Evolutionary conservation across 1,284 basidiomycete species (phyloP).

Genomic region (Sanghuangporus baumii): DNA sequence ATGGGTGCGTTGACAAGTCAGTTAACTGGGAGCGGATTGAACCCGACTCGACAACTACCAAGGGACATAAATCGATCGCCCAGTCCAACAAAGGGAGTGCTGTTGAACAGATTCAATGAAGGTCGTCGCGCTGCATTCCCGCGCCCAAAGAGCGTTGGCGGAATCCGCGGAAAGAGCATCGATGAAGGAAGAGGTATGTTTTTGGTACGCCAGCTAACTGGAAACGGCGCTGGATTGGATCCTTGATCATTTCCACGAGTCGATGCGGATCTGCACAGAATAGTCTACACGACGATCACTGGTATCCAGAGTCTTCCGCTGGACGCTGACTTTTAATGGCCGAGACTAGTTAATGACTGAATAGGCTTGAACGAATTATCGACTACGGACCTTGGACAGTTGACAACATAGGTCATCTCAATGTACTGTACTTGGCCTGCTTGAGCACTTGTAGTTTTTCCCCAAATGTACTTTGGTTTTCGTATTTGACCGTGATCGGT

Average conservation of each 20-base stretch:
- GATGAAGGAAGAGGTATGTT: constrained; percentile 64
- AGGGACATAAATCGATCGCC: constrained; percentile 19
- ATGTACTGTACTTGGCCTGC: background rate
- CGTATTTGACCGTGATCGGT: background rate
- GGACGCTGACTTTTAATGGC: background rate
- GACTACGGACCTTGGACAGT: background rate
- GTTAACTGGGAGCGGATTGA: constrained; percentile 59
- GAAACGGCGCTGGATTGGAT: constrained; percentile 29
- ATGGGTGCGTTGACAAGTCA: constrained; percentile 46
- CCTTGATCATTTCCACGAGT: background rate
- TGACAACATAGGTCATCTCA: background rate
- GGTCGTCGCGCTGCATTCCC: constrained; percentile 24
- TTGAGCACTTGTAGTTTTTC: background rate
- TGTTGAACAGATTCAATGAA: constrained; percentile 20
- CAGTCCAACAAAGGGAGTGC: constrained; percentile 52
- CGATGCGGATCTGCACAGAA: background rate
- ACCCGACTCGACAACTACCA: constrained; percentile 48
- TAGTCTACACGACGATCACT: background rate
- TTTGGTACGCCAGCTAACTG: constrained; percentile 67
- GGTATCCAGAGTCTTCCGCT: background rate
- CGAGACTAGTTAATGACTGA: background rate
- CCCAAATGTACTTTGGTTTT: background rate
- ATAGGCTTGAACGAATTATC: background rate
- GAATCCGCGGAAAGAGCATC: constrained; percentile 50
- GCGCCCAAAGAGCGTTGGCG: constrained; percentile 60